Conservation (phyloP, 768 basidiomycete genomes). For the Saitozyma podzolica region DNA sequence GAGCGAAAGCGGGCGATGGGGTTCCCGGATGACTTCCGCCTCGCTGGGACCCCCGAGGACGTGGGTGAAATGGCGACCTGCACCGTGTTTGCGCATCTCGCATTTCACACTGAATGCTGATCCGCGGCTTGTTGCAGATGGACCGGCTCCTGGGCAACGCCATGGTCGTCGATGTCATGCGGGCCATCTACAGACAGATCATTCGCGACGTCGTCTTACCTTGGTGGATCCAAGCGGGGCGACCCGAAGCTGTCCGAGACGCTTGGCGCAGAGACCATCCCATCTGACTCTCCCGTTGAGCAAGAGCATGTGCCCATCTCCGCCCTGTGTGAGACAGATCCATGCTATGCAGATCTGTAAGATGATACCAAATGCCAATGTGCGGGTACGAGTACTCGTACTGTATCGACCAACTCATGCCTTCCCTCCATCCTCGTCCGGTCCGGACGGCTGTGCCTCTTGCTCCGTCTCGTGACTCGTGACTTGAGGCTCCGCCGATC, state of each 20-base stretch:
- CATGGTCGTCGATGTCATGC: background rate
- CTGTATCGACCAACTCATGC: background rate
- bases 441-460: background rate
- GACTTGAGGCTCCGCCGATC: background rate
- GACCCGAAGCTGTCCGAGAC: background rate
- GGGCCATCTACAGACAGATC: background rate
- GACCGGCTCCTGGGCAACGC: background rate
- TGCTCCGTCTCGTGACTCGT: background rate
- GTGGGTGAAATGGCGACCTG: slow-evolving; percentile 7
- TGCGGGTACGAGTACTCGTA: background rate
- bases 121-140: background rate
- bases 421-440: background rate
- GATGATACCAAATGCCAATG: background rate
- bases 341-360: background rate
- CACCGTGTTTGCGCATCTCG: background rate
- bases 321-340: background rate
- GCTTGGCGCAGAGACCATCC: background rate
- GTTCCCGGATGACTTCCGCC: slow-evolving; percentile 24
- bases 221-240: background rate
- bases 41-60: slow-evolving; percentile 16
- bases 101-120: background rate
- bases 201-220: background rate
- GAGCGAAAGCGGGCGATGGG: slow-evolving; percentile 33
- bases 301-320: background rate
- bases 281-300: background rate